phyloP scores from a whole-genome alignment of 768 basidiomycete genomes.

The Tricholoma matsutake region DNA sequence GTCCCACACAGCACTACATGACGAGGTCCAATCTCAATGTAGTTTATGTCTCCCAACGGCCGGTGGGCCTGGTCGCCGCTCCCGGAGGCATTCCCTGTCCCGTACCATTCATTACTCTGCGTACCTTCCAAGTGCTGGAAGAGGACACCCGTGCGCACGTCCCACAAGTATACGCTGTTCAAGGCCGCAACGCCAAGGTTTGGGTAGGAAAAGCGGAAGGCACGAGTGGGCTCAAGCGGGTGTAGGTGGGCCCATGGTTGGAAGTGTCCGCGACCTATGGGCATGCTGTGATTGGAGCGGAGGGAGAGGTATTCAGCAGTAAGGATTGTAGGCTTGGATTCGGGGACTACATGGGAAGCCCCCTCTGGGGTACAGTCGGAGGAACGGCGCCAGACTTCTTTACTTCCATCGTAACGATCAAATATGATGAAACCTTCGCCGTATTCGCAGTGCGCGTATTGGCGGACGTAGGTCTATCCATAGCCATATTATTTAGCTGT shows the following conservation, averaged over 20 bases:
- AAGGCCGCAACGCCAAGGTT: too few species aligned
- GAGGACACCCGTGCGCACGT: slow-evolving; percentile 50
- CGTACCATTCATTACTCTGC: slow-evolving; percentile 16
- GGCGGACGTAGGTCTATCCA: slow-evolving; percentile 46
- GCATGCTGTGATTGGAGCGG: too few species aligned
- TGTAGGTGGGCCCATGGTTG: slow-evolving; percentile 57
- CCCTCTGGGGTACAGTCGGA: slow-evolving; percentile 26
- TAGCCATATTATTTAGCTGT: slow-evolving; percentile 3
- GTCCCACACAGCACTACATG: slow-evolving; percentile 61
- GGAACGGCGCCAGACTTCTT: slow-evolving; percentile 70
- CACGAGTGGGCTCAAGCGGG: slow-evolving; percentile 57
- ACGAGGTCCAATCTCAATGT: slow-evolving; percentile 8
- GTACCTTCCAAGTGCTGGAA: slow-evolving; percentile 46
- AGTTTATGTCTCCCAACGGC: too few species aligned
- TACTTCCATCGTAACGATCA: slow-evolving; percentile 33
- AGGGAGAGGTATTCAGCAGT: too few species aligned
- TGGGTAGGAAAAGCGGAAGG: slow-evolving; percentile 18
- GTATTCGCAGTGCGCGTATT: slow-evolving; percentile 72
- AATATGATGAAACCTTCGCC: too few species aligned
- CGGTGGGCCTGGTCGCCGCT: too few species aligned
- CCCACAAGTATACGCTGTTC: slow-evolving; percentile 49
- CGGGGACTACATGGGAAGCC: slow-evolving; percentile 13
- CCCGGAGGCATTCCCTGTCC: too few species aligned
- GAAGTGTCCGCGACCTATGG: slow-evolving; percentile 47
- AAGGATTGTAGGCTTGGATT: slow-evolving; percentile 33